A percentile compares a stretch with the other conserved stretches of the same genome.
Evolutionary conservation across 169 alveolate species (phyloP).

Genomic region (Cryptosporidium muris): DNA sequence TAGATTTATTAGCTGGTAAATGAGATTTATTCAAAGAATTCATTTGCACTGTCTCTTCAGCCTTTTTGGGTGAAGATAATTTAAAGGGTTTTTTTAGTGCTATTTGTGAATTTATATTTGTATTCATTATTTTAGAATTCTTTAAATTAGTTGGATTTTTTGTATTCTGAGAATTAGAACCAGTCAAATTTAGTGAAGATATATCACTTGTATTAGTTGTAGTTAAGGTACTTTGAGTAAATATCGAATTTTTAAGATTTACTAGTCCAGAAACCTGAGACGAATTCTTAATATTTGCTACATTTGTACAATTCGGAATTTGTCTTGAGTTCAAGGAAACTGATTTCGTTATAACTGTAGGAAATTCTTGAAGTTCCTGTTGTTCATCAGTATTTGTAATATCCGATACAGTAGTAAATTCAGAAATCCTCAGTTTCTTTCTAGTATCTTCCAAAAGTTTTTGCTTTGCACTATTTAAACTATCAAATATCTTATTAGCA

Average conservation of each 20-base stretch:
- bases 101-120: too few relatives aligned
- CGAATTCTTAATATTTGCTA: not conserved
- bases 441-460: conserved; percentile 33
- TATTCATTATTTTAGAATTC: too few relatives aligned
- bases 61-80: too few relatives aligned
- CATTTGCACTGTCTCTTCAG: not conserved
- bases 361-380: too few relatives aligned
- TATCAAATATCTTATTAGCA: not conserved
- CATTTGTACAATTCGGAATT: not conserved
- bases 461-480: conserved; percentile 17
- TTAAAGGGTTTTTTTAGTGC: too few relatives aligned
- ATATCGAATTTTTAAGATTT: too few relatives aligned
- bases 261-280: too few relatives aligned
- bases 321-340: not conserved
- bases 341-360: too few relatives aligned
- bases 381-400: too few relatives aligned
- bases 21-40: not conserved
- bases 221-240: not conserved
- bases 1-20: not conserved
- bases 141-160: too few relatives aligned
- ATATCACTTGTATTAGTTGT: not conserved
- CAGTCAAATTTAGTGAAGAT: conserved; percentile 8
- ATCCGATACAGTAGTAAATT: too few relatives aligned
- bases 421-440: conserved; percentile 19
- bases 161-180: conserved; percentile 6